Base-by-base conservation (phyloP, 192 early-diverging fungal genomes). In the Borealophlyctis nickersoniae region DNA sequence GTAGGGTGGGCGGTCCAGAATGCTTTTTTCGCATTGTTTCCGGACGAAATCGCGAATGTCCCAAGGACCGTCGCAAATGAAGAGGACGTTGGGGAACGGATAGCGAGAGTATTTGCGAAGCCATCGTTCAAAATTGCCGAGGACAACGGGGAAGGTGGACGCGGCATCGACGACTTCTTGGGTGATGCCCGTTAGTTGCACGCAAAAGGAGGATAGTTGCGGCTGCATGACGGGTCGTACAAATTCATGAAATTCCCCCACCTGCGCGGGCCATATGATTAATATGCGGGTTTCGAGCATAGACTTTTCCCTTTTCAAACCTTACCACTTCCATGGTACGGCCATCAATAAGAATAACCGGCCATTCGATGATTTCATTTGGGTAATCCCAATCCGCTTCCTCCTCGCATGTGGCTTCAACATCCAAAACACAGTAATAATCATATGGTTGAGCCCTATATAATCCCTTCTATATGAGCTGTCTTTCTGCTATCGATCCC, bases 291-390 rank as follows among this genome's bases (percentile, higher is more conserved):
- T n/a, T n/a, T n/a, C n/a, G n/a, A n/a, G n/a, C 11, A 22, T 14
- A 61, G 35, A 26, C 16, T 32, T n/a, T n/a, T 13, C 3, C 26
- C 61, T 24, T 13, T 26, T 24, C 2, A n/a, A n/a, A n/a, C 11
- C 74, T 70, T 74, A 86, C 88, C 32, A 87, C 72, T 23, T 86
- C 76, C 31, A 83, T 69, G 0, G 85, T 89, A 0, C 63, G 63
- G 7, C 80, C 87, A 29, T 88, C 79, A 4, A 93, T 61, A 5
- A 93, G 64, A 1, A 92, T 75, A 2, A 89, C 80, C 14, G 92
- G 92, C 55, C 92, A 92, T 66, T 94, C 92, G 56, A 94, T 94
- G 52, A 94, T 89, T 63, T 94, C 92, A 77, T 90, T 87, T 0
- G 76, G 77, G 58, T 79, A 92, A 4, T 81, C 76, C 51, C 84